A percentile compares a stretch with the other conserved stretches of the same genome.
These are phyloP conservation scores for Spathaspora girioi DNA, from an alignment of 805 yeast species.

Conservation along the genomic window DNA sequence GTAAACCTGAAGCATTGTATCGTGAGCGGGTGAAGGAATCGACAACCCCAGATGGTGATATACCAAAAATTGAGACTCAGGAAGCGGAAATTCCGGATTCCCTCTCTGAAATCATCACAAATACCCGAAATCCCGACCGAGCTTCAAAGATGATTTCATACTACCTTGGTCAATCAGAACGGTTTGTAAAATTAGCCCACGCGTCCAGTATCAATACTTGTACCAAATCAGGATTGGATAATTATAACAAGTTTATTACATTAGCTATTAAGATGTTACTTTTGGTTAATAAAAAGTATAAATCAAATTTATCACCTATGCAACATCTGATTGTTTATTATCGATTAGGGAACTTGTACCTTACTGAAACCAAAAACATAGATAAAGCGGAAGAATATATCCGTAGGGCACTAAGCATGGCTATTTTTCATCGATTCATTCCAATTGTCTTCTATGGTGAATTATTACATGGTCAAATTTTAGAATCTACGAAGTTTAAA, in stretches of 20 bases:
- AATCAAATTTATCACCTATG: slow-evolving; percentile 22
- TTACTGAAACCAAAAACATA: slow-evolving; percentile 38
- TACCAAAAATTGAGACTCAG: neutral
- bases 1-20: slow-evolving; percentile 1
- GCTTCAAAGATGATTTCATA: slow-evolving; percentile 8
- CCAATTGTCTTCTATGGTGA: slow-evolving; percentile 27
- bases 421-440: slow-evolving; percentile 13
- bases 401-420: slow-evolving; percentile 25
- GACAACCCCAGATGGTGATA: too few species aligned
- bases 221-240: slow-evolving; percentile 14
- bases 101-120: neutral
- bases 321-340: slow-evolving; percentile 30
- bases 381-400: slow-evolving; percentile 40
- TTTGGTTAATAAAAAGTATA: slow-evolving; percentile 27
- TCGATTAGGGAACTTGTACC: slow-evolving; percentile 33
- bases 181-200: slow-evolving; percentile 22
- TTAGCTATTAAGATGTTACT: slow-evolving; percentile 35
- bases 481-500: slow-evolving; percentile 21
- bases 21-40: neutral
- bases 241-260: slow-evolving; percentile 28
- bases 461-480: slow-evolving; percentile 33
- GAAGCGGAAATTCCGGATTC: too few species aligned
- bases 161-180: slow-evolving; percentile 16
- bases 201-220: slow-evolving; percentile 12
- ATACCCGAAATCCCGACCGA: neutral